Percentiles rank a stretch among this genome's conserved stretches.
Evolutionary conservation across 768 basidiomycete genomes (phyloP).

Genomic region (Hygrophoropsis aurantiaca): DNA sequence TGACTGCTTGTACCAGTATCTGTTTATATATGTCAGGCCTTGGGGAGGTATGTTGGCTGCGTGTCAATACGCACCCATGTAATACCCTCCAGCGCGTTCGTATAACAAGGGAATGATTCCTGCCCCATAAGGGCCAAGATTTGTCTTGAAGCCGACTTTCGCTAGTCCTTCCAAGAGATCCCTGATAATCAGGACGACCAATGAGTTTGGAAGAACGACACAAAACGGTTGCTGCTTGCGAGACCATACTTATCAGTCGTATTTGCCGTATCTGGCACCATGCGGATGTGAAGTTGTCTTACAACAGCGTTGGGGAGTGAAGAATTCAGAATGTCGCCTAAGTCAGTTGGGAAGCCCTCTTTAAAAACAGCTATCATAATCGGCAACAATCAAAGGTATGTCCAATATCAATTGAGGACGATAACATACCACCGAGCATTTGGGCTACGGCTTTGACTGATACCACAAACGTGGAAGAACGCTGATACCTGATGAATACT

Average conservation of each 20-base stretch:
- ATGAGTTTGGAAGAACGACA: not conserved
- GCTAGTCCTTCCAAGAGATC: constrained; percentile 36
- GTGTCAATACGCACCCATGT: constrained; percentile 35
- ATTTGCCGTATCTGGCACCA: constrained; percentile 12
- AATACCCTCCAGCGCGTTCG: constrained; percentile 37
- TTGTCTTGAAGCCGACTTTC: constrained; percentile 38
- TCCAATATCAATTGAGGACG: not conserved
- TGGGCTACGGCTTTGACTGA: constrained; percentile 9
- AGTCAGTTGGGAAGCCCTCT: constrained; percentile 18
- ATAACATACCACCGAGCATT: constrained; percentile 10
- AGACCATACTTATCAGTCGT: constrained; percentile 27
- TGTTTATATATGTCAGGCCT: constrained; percentile 5
- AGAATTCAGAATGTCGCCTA: constrained; percentile 15
- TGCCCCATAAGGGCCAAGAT: constrained; percentile 31
- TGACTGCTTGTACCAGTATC: constrained; percentile 42
- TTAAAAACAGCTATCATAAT: constrained; percentile 16
- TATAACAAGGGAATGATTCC: constrained; percentile 31
- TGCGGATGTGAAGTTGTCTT: constrained; percentile 21
- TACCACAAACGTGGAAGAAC: constrained; percentile 23
- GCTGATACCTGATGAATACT: constrained; percentile 16
- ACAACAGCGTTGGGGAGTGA: constrained; percentile 15
- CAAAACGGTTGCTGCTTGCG: not conserved
- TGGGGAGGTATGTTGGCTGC: no score
- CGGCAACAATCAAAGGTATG: not conserved
- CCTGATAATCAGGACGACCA: constrained; percentile 17